Evolutionary conservation across 2,329 filamentous ascomycete species (phyloP).

Genomic region (Rhynchosporium agropyri): DNA sequence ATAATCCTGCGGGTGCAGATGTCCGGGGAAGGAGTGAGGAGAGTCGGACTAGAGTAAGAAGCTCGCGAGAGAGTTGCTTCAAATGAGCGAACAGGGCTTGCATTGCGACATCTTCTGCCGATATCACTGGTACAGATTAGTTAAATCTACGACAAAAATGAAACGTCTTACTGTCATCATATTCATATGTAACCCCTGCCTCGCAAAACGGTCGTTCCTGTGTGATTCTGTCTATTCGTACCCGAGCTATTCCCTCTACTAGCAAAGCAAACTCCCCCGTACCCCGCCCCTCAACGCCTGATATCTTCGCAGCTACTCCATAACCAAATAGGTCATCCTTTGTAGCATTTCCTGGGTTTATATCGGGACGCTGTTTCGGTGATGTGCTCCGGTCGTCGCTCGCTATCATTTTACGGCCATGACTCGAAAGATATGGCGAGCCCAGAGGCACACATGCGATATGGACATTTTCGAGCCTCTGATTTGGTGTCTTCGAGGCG

Average conservation of each 20-base stretch:
- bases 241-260: slow-evolving; percentile 81
- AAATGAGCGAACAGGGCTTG: slow-evolving; percentile 76
- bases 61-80: slow-evolving; percentile 82
- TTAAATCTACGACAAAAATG: slow-evolving; percentile 8
- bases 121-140: slow-evolving; percentile 36
- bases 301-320: slow-evolving; percentile 79
- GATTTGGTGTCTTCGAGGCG: slow-evolving; percentile 65
- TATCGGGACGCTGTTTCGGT: slow-evolving; percentile 43
- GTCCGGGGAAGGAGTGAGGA: slow-evolving; percentile 80
- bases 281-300: slow-evolving; percentile 74
- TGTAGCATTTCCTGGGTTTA: slow-evolving; percentile 61
- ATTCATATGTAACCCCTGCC: slow-evolving; percentile 71
- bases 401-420: slow-evolving; percentile 76
- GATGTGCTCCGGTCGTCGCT: slow-evolving; percentile 54
- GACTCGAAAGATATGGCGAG: slow-evolving; percentile 71
- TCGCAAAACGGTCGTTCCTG: slow-evolving; percentile 87
- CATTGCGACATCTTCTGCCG: slow-evolving; percentile 62
- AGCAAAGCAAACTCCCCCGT: slow-evolving; percentile 79
- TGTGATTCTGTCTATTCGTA: slow-evolving; percentile 72
- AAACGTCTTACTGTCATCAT: slow-evolving; percentile 63
- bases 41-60: slow-evolving; percentile 81
- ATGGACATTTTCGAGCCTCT: slow-evolving; percentile 68
- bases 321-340: slow-evolving; percentile 79
- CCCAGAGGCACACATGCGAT: slow-evolving; percentile 86
- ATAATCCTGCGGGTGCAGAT: slow-evolving; percentile 65